Evolutionary conservation across 306 rosid species (phyloP).

Genomic region (Rosa multiflora): DNA sequence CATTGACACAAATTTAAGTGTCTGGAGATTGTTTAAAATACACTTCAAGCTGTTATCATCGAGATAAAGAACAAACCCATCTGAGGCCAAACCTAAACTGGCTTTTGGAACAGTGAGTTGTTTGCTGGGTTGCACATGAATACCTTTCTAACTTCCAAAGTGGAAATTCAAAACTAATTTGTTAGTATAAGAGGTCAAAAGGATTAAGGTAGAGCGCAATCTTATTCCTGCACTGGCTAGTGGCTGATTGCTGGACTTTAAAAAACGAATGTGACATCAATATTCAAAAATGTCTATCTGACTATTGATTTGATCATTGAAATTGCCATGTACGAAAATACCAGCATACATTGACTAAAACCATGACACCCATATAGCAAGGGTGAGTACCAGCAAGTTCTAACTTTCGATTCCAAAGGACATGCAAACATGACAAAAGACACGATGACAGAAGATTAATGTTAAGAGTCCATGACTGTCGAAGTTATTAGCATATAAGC

Average conservation of each 20-base stretch:
- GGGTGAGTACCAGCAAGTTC: not conserved
- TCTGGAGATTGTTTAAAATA: not conserved
- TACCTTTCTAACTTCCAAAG: not conserved
- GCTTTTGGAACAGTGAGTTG: not conserved
- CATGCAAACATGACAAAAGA: conserved; percentile 2
- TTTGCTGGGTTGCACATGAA: not conserved
- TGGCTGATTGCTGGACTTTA: not conserved
- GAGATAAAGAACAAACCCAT: not conserved
- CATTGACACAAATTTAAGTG: not conserved
- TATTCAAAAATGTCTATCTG: not conserved
- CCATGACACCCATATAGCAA: not conserved
- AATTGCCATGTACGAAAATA: not conserved
- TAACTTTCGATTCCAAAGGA: not conserved
- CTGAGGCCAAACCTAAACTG: not conserved
- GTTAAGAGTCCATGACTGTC: not conserved
- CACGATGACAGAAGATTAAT: not conserved
- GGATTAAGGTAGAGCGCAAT: not conserved
- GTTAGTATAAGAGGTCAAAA: not conserved
- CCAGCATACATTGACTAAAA: not conserved
- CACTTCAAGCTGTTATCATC: not conserved
- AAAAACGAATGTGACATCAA: not conserved
- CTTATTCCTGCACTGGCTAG: not conserved
- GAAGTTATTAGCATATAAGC: not conserved
- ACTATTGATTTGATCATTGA: not conserved
- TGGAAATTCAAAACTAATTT: not conserved